A percentile compares a stretch with the other conserved stretches of the same genome.
Conservation (phyloP, 768 basidiomycete genomes). For the Termitomyces sp. region DNA sequence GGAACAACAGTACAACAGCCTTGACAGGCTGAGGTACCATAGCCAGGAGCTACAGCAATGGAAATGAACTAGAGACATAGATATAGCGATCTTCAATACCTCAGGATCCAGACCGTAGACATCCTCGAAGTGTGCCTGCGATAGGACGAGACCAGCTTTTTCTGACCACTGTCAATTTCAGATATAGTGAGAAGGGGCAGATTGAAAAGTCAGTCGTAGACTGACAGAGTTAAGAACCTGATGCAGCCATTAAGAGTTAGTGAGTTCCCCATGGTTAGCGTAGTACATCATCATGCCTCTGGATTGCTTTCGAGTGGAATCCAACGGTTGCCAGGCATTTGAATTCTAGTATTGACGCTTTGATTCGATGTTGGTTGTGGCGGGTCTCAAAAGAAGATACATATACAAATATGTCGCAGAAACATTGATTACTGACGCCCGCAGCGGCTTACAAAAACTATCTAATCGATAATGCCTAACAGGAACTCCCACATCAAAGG, state of each 20-base stretch:
- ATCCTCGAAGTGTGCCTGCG: conserved; percentile 58
- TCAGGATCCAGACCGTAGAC: conserved; percentile 73
- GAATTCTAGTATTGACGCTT: neutral
- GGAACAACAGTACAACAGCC: conserved; percentile 87
- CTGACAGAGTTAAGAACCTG: conserved; percentile 51
- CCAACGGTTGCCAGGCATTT: conserved; percentile 44
- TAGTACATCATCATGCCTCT: conserved; percentile 28
- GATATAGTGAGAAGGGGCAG: neutral
- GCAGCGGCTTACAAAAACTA: neutral
- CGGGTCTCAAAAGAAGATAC: neutral
- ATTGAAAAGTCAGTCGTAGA: neutral
- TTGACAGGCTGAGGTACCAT: conserved; percentile 75
- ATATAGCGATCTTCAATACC: conserved; percentile 33
- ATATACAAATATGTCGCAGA: conserved; percentile 6
- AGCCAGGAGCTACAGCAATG: conserved; percentile 51
- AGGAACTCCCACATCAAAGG: neutral
- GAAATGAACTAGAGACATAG: neutral
- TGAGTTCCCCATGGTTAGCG: neutral
- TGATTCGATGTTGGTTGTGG: neutral
- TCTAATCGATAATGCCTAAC: neutral
- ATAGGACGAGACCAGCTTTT: conserved; percentile 59
- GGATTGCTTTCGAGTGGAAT: conserved; percentile 81
- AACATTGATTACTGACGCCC: neutral
- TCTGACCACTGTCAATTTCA: conserved; percentile 60
- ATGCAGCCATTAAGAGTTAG: neutral